Evolutionary conservation across 495 filamentous ascomycete species (phyloP).

Genomic region (Xylaria curta): DNA sequence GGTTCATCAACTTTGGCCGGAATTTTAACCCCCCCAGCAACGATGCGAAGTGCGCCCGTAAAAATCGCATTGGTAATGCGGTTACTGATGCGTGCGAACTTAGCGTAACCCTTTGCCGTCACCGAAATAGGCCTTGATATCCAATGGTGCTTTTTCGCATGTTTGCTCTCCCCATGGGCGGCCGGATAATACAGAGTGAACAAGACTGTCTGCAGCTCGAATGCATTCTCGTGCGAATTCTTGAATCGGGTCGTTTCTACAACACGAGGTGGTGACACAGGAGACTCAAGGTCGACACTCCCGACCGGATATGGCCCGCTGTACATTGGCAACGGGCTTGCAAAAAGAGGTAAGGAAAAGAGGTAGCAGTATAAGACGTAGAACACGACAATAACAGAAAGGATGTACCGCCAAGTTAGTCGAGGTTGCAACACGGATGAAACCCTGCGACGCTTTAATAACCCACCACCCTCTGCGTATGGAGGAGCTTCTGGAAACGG

Average conservation of each 20-base stretch:
- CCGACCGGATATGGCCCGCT: constrained; percentile 57
- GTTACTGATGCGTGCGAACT: constrained; percentile 51
- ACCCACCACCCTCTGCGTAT: constrained; percentile 15
- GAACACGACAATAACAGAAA: constrained; percentile 26
- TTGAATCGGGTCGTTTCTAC: constrained; percentile 49
- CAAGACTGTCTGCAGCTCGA: constrained; percentile 55
- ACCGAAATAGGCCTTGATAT: constrained; percentile 55
- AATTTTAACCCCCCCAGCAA: constrained; percentile 51
- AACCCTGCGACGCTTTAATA: constrained; percentile 11
- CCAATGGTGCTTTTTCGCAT: constrained; percentile 50
- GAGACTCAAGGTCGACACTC: constrained; percentile 53
- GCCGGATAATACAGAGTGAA: constrained; percentile 59
- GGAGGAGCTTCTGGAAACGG: constrained; percentile 22
- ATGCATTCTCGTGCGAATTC: constrained; percentile 43
- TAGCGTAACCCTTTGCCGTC: constrained; percentile 57
- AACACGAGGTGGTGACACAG: constrained; percentile 40
- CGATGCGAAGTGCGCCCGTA: constrained; percentile 40
- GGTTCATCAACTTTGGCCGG: constrained; percentile 52
- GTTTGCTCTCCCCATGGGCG: constrained; percentile 28
- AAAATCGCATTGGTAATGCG: constrained; percentile 46
- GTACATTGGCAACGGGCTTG: constrained; percentile 52
- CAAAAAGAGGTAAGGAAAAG: constrained; percentile 49
- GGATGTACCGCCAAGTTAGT: constrained; percentile 41
- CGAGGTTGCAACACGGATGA: constrained; percentile 21
- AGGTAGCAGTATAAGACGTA: constrained; percentile 50